These are phyloP conservation scores for Trypanosoma theileri DNA, from an alignment of 208 protist species.

Conservation along the genomic window DNA sequence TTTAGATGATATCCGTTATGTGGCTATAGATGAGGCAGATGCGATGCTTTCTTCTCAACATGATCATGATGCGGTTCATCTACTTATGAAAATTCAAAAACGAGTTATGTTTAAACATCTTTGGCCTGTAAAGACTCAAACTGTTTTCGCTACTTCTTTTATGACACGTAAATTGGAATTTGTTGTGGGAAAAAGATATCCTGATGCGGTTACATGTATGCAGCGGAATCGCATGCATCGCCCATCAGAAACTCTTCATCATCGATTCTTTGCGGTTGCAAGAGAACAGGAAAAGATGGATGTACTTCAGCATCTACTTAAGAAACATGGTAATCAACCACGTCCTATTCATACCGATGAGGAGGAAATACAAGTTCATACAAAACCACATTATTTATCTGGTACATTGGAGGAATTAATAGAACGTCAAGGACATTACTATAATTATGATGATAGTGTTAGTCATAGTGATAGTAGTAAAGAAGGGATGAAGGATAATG, in stretches of 20 bases:
- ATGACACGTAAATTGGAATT: slow-evolving; percentile 80
- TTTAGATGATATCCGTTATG: slow-evolving; percentile 84
- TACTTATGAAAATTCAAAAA: slow-evolving; percentile 75
- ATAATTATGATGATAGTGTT: background rate
- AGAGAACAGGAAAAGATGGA: slow-evolving; percentile 69
- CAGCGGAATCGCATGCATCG: slow-evolving; percentile 66
- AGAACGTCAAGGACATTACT: background rate
- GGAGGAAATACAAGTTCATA: slow-evolving; percentile 42
- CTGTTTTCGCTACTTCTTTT: slow-evolving; percentile 72
- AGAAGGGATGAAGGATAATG: background rate
- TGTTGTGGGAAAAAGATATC: slow-evolving; percentile 57
- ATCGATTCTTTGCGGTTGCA: slow-evolving; percentile 66
- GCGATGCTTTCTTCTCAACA: slow-evolving; percentile 69
- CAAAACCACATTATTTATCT: slow-evolving; percentile 39
- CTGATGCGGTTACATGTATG: slow-evolving; percentile 57
- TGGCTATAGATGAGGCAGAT: slow-evolving; percentile 87
- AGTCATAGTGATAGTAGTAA: background rate
- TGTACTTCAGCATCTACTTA: slow-evolving; percentile 59
- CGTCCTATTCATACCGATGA: slow-evolving; percentile 46
- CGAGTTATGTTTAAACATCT: slow-evolving; percentile 77
- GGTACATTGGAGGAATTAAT: slow-evolving; percentile 52
- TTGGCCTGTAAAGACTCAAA: slow-evolving; percentile 86
- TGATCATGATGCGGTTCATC: slow-evolving; percentile 75
- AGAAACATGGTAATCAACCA: slow-evolving; percentile 60
- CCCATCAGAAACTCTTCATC: slow-evolving; percentile 42